Base-by-base conservation (phyloP, 2,329 filamentous ascomycete species). In the Pyrenochaeta sp. region DNA sequence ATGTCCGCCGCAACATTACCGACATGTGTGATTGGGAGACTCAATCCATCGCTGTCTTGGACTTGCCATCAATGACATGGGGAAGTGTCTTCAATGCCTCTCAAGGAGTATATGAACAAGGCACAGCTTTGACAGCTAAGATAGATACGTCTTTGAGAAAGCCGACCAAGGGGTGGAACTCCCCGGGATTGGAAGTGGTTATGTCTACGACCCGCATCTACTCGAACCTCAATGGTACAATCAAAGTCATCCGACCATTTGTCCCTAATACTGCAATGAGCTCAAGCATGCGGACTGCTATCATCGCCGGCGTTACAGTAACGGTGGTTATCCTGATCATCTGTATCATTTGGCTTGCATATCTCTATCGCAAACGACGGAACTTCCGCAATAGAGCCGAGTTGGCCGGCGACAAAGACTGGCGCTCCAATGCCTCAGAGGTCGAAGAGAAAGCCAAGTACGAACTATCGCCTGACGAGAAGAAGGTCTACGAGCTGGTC, bases 41-140 rank as follows among this genome's bases (percentile, higher is more conserved):
- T 8, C 41, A 41, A n/a, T 39, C 44, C 20, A 47, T 58, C 9
- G 57, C 48, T 1, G 26, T 57, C 4, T 24, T 54, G 19, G 53
- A 60, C 26, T 14, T 54, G 1, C 44, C 48, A 7, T 49, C 47
- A 2, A 28, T 54, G 31, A 41, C 20, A 9, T 58, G 55, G 57
- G 50, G 48, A 8, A 47, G 41, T 19, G 27, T 47, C 2, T 53
- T 58, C 6, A 48, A 50, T 22, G 53, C 51, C 18, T 61, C 75
- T 4, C 76, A 71, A 42, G 63, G 74, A 8, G 60, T 77, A 2
- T 28, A 38, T 19, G 36, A 55, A 41, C 22, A 30, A 11, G 38
- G 41, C 29, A 43, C 35, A 7, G 22, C 8, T 6, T 24, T 57
- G 13, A 22, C 50, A 4, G 31, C 43, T 6, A 50, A 41, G 30